Evolutionary conservation across 1,139 yeast genomes (phyloP).

Genomic region (Magnusiomyces tetraspermus): DNA sequence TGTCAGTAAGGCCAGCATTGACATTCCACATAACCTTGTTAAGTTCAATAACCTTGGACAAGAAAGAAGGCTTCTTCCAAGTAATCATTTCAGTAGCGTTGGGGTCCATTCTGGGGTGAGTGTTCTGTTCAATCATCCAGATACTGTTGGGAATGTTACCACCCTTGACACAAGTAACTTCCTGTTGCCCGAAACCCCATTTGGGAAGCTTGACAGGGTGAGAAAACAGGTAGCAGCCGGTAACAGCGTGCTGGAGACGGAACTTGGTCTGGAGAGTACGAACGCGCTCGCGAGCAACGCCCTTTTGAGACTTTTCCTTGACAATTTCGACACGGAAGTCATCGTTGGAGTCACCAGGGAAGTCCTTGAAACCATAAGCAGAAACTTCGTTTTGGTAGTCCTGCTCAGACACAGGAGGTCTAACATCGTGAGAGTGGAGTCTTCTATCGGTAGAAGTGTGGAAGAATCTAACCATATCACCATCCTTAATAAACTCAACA

Average conservation of each 20-base stretch:
- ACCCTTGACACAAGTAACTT: conserved; percentile 82
- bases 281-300: conserved; percentile 52
- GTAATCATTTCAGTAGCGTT: conserved; percentile 45
- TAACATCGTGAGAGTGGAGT: conserved; percentile 91
- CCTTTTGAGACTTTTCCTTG: conserved; percentile 44
- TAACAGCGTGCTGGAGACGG: conserved; percentile 79
- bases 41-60: conserved; percentile 63
- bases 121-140: conserved; percentile 84
- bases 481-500: conserved; percentile 58
- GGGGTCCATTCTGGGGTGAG: conserved; percentile 31
- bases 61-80: conserved; percentile 56
- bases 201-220: conserved; percentile 79
- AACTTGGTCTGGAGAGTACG: conserved; percentile 77
- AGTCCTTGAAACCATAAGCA: conserved; percentile 85
- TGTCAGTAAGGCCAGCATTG: conserved; percentile 72
- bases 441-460: conserved; percentile 67
- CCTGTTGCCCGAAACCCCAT: conserved; percentile 97
- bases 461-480: conserved; percentile 67
- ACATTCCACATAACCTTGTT: conserved; percentile 88
- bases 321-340: conserved; percentile 87
- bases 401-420: conserved; percentile 83
- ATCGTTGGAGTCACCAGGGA: conserved; percentile 91
- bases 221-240: conserved; percentile 84
- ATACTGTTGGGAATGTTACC: conserved; percentile 66
- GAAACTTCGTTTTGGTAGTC: conserved; percentile 97